Percentiles rank a stretch among this genome's conserved stretches.
Conservation (phyloP, 495 filamentous ascomycete genomes). For the Xylaria castorea region DNA sequence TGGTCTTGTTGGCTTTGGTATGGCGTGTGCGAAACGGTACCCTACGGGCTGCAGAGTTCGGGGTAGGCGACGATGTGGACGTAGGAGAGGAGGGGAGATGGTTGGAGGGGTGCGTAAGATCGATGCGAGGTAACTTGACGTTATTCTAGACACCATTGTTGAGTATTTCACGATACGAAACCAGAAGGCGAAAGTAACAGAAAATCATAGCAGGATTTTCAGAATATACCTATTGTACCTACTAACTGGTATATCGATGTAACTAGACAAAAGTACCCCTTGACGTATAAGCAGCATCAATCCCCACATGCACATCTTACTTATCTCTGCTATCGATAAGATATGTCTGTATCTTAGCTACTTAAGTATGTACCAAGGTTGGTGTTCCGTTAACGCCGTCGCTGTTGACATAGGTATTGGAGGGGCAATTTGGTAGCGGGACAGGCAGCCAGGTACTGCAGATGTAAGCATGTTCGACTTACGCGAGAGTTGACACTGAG, state of each 20-base stretch:
- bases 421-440: background rate
- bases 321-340: background rate
- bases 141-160: slow-evolving; percentile 30
- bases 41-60: slow-evolving; percentile 30
- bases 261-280: background rate
- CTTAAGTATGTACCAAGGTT: too few species aligned
- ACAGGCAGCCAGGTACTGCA: background rate
- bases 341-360: background rate
- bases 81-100: slow-evolving; percentile 29
- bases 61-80: slow-evolving; percentile 28
- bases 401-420: background rate
- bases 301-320: background rate
- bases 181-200: background rate
- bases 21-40: slow-evolving; percentile 44
- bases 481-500: background rate
- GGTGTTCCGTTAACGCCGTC: background rate
- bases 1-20: slow-evolving; percentile 43
- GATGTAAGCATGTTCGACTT: background rate
- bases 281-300: background rate
- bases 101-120: slow-evolving; percentile 20
- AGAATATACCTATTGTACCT: too few species aligned
- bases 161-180: background rate
- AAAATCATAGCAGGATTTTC: background rate
- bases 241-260: too few species aligned
- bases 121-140: slow-evolving; percentile 22